Evolutionary conservation across 805 yeast species (phyloP).

Genomic region (Cyberlindnera suaveolens): DNA sequence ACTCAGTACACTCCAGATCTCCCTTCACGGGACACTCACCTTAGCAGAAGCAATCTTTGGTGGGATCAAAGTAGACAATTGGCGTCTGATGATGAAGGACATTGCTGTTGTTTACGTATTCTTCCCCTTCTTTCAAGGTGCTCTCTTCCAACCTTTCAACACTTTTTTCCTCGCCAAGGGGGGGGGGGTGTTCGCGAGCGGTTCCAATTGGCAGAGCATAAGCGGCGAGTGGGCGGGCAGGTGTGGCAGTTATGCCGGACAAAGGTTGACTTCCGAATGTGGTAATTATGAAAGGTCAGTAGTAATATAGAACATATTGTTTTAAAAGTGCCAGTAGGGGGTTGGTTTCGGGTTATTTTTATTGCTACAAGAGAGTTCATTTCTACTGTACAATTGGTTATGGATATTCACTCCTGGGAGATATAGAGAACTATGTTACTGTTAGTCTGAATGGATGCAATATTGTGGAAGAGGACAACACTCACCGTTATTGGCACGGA

Average conservation of each 20-base stretch:
- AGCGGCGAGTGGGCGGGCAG: conserved; percentile 1
- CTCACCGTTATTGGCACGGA: conserved; percentile 82
- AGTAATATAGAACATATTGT: too few species aligned
- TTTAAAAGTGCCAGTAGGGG: too few species aligned
- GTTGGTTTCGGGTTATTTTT: too few species aligned
- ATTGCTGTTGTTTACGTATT: conserved; percentile 27
- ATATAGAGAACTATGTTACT: conserved; percentile 18
- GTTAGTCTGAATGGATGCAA: conserved; percentile 4
- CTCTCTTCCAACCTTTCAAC: too few species aligned
- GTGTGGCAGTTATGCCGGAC: conserved; percentile 9
- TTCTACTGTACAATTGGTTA: neutral
- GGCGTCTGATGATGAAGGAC: conserved; percentile 89
- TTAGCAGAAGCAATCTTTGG: conserved; percentile 97
- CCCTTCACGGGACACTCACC: conserved; percentile 43
- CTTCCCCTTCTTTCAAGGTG: neutral
- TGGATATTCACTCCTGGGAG: conserved; percentile 15
- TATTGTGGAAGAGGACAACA: conserved; percentile 13
- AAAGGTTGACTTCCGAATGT: conserved; percentile 4
- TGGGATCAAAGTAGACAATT: conserved; percentile 91
- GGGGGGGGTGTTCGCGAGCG: conserved; percentile 3
- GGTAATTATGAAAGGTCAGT: conserved; percentile 1
- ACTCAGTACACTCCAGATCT: neutral
- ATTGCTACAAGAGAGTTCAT: neutral
- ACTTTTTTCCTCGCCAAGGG: conserved; percentile 4
- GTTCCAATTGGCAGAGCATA: conserved; percentile 15